phyloP scores from a whole-genome alignment of 768 basidiomycete genomes.

The Neoboletus magnificus region DNA sequence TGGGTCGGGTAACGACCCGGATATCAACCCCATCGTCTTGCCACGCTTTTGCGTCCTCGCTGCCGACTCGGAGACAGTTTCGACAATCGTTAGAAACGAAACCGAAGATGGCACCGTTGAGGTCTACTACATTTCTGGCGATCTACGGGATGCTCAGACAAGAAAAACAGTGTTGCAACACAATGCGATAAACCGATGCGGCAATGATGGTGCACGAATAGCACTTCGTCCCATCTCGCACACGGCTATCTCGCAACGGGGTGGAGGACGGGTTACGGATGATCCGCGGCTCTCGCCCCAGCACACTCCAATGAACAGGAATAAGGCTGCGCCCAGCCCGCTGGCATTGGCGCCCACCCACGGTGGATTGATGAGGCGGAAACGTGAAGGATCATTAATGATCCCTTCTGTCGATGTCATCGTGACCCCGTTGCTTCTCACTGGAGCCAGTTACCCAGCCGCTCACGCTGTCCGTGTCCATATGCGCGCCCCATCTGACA shows the following conservation, averaged over 20 bases:
- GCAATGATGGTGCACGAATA: constrained; percentile 59
- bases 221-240: constrained; percentile 43
- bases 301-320: constrained; percentile 21
- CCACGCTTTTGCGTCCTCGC: constrained; percentile 70
- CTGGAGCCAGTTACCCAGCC: constrained; percentile 29
- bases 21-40: constrained; percentile 52
- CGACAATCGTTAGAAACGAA: constrained; percentile 60
- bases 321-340: constrained; percentile 11
- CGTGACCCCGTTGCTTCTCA: constrained; percentile 48
- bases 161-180: constrained; percentile 62
- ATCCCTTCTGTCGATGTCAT: constrained; percentile 55
- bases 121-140: constrained; percentile 57
- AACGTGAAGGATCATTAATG: constrained; percentile 54
- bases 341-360: constrained; percentile 15
- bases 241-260: constrained; percentile 18
- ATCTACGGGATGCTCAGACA: constrained; percentile 56
- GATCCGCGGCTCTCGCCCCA: constrained; percentile 18
- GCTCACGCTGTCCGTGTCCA: constrained; percentile 59
- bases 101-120: constrained; percentile 52
- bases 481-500: constrained; percentile 53
- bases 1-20: constrained; percentile 29
- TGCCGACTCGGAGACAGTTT: constrained; percentile 58
- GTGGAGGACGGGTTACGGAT: constrained; percentile 21
- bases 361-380: constrained; percentile 36
- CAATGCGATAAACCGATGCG: constrained; percentile 56